Conservation (phyloP, 2,329 filamentous ascomycete genomes). For the Stemphylium lycopersici region DNA sequence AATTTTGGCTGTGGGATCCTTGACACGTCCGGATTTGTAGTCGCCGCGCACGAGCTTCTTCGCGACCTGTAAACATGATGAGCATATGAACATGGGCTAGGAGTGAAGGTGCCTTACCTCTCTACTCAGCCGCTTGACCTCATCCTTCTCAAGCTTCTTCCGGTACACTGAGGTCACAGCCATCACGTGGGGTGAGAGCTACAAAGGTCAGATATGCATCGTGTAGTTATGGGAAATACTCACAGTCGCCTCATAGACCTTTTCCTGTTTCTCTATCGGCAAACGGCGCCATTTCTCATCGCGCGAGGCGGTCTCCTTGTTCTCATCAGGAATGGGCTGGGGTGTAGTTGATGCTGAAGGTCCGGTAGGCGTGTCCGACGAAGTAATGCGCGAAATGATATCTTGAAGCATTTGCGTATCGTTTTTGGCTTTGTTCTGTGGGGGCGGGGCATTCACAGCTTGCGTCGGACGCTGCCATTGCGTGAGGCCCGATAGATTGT, state of each 20-base stretch:
- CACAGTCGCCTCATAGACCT: constrained; percentile 92
- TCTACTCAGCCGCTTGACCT: constrained; percentile 68
- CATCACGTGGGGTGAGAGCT: constrained; percentile 86
- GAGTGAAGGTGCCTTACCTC: constrained; percentile 52
- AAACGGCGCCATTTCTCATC: constrained; percentile 73
- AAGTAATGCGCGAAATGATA: constrained; percentile 76
- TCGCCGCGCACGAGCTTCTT: constrained; percentile 93
- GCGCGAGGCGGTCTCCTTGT: constrained; percentile 58
- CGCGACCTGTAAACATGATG: constrained; percentile 58
- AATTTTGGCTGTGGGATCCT: constrained; percentile 75
- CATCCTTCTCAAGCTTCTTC: constrained; percentile 83
- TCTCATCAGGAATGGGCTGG: constrained; percentile 62
- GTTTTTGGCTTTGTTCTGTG: constrained; percentile 67
- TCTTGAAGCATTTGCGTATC: constrained; percentile 80
- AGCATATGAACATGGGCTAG: constrained; percentile 5
- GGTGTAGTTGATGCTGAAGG: constrained; percentile 69
- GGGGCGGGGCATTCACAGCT: constrained; percentile 66
- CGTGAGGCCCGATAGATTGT: constrained; percentile 72
- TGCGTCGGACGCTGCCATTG: constrained; percentile 81
- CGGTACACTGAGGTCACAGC: constrained; percentile 86
- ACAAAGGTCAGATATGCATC: constrained; percentile 14
- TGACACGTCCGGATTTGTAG: constrained; percentile 86
- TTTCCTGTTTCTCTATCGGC: constrained; percentile 86
- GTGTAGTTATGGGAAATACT: constrained; percentile 43
- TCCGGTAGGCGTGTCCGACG: constrained; percentile 62